phyloP scores from a whole-genome alignment of 1,139 yeast genomes.

The Blastobotrys indianensis region DNA sequence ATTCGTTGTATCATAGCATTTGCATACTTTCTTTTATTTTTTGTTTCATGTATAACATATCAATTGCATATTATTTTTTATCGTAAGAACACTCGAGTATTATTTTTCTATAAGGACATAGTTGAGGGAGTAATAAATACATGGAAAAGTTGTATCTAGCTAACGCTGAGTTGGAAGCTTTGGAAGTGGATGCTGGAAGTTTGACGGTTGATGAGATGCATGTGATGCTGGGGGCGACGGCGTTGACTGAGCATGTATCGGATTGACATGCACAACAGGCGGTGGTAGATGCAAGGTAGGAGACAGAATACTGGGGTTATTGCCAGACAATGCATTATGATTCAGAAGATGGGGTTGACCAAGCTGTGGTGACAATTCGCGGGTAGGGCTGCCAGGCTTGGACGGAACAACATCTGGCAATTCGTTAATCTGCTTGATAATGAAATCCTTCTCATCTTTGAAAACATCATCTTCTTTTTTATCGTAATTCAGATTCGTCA shows the following conservation, averaged over 20 bases:
- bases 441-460: conserved; percentile 74
- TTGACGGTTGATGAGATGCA: conserved; percentile 2
- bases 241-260: conserved; percentile 15
- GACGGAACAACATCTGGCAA: conserved; percentile 30
- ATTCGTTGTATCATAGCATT: conserved; percentile 1
- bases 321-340: neutral
- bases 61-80: too few species aligned
- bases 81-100: too few species aligned
- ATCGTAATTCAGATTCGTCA: conserved; percentile 55
- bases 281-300: conserved; percentile 19
- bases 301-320: conserved; percentile 15
- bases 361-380: neutral
- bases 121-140: conserved; percentile 2
- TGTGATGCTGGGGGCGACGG: neutral
- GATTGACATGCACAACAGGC: conserved; percentile 22
- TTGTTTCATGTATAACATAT: too few species aligned
- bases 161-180: conserved; percentile 6
- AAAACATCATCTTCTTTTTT: conserved; percentile 60
- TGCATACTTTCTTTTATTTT: too few species aligned
- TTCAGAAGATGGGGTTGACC: neutral
- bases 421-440: conserved; percentile 65
- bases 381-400: conserved; percentile 6
- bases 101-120: neutral
- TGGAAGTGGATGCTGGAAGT: conserved; percentile 11
- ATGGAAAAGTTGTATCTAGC: neutral